Percentiles rank a stretch among this genome's conserved stretches.
Evolutionary conservation across 768 basidiomycete species (phyloP).

Genomic region (Favolaschia claudopus): DNA sequence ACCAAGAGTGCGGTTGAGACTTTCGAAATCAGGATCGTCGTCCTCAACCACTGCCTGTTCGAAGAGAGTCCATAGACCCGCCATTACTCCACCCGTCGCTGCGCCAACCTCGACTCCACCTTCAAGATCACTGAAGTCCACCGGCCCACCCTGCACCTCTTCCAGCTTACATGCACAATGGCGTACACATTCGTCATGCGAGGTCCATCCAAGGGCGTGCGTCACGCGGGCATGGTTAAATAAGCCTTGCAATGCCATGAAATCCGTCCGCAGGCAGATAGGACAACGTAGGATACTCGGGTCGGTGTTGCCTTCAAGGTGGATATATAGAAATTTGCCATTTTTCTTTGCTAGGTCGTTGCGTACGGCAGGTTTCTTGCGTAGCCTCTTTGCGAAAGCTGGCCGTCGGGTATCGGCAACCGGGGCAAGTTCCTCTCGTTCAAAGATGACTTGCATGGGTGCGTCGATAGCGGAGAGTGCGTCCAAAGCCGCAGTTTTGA

Average conservation of each 20-base stretch:
- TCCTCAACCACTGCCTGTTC: conserved; percentile 52
- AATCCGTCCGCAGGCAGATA: conserved; percentile 50
- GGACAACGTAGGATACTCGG: conserved; percentile 52
- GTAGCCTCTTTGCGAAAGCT: conserved; percentile 12
- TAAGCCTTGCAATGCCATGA: conserved; percentile 60
- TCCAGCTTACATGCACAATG: conserved; percentile 47
- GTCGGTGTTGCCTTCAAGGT: conserved; percentile 35
- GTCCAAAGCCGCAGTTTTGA: conserved; percentile 50
- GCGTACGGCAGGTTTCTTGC: conserved; percentile 33
- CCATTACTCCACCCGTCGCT: conserved; percentile 49
- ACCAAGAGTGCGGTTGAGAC: conserved; percentile 52
- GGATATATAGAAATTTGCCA: conserved; percentile 49
- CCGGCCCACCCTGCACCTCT: conserved; percentile 29
- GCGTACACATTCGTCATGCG: conserved; percentile 62
- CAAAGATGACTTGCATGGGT: conserved; percentile 47
- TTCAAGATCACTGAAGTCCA: conserved; percentile 43
- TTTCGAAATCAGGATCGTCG: conserved; percentile 8
- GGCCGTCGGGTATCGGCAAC: conserved; percentile 29
- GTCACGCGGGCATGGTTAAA: conserved; percentile 61
- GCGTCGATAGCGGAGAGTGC: conserved; percentile 49
- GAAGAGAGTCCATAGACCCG: conserved; percentile 57
- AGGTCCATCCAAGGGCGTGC: conserved; percentile 59
- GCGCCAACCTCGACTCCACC: conserved; percentile 53
- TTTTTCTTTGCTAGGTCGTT: conserved; percentile 37
- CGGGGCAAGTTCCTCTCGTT: conserved; percentile 34